Base-by-base conservation (phyloP, 2,329 filamentous ascomycete species). In the Graphiopsis chlorocephala region DNA sequence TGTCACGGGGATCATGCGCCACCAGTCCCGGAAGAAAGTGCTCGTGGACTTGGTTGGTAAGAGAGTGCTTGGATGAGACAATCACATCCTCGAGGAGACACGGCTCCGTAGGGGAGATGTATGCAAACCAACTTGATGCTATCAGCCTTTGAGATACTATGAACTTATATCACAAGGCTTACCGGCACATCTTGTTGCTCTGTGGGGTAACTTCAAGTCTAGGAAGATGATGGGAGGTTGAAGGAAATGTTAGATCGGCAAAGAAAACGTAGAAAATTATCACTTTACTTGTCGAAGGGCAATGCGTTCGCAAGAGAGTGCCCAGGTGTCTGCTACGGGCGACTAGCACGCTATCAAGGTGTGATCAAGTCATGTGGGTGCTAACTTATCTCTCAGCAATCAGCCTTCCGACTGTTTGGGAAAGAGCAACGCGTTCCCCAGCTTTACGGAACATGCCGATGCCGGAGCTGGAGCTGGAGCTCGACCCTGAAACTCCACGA, bases 51-150 rank as follows among this genome's bases (percentile, higher is more conserved):
- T 83, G 81, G 64, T 81, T 80, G 64, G 77, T 74, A 6, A 82
- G 74, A 20, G 78, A 72, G 67, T 82, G 79, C 15, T 74, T 73
- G 26, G 79, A 78, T 0, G 75, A 79, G 64, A 86, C 79, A 35
- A 85, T 78, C 52, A 85, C 83, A 69, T 86, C 84, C 64, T 83
- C 82, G 11, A 86, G 77, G 52, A 86, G 80, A 72, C 82, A 84
- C 14, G 82, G 80, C 74, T 86, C 84, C 0, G 75, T 78, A 0
- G 78, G 77, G 1, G 82, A 84, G 64, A 86, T 80, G 69, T 85
- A 85, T 23, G 83, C 83, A 68, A 85, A 85, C 83, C 83, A 85
- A 35, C 83, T 82, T 57, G 14, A n/a, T 31, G 3, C n/a, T 79
- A 80, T 79, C 80, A 61, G 59, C 28, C 23, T 4, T 28, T 10